Evolutionary conservation across 2,329 filamentous ascomycete species (phyloP).

Genomic region (Madurella mycetomatis): DNA sequence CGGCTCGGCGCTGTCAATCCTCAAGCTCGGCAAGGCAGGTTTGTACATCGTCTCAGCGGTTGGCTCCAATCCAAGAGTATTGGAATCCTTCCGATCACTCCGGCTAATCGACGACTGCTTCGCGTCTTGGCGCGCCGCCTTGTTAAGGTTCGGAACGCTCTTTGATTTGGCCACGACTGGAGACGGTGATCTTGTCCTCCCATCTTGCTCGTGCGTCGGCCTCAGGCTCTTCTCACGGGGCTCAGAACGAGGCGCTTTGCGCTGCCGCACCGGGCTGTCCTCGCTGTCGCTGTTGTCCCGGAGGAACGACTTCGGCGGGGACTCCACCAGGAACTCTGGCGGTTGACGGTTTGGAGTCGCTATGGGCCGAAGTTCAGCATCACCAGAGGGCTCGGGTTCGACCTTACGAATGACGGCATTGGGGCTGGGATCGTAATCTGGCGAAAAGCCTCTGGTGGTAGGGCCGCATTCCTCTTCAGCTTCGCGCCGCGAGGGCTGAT

Average conservation of each 20-base stretch:
- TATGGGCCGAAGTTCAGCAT: conserved; percentile 4
- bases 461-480: conserved; percentile 19
- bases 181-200: conserved; percentile 21
- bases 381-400: conserved; percentile 30
- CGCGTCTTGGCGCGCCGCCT: conserved; percentile 12
- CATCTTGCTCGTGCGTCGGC: conserved; percentile 14
- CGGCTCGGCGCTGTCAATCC: conserved; percentile 39
- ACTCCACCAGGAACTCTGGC: conserved; percentile 30
- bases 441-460: conserved; percentile 61
- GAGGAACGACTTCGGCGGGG: conserved; percentile 44
- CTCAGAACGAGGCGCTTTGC: conserved; percentile 13
- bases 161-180: conserved; percentile 26
- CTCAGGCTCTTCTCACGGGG: conserved; percentile 15
- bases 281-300: conserved; percentile 51
- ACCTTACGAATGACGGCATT: conserved; percentile 68
- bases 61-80: conserved; percentile 41
- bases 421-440: conserved; percentile 68
- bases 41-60: conserved; percentile 39
- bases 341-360: conserved; percentile 36
- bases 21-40: conserved; percentile 38
- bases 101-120: conserved; percentile 26
- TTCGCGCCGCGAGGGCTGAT: neutral
- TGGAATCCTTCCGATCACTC: conserved; percentile 34
- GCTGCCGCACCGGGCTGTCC: conserved; percentile 30
- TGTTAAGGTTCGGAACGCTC: conserved; percentile 26